Base-by-base conservation (phyloP, 2,329 filamentous ascomycete species). In the Talaromyces atroroseus region DNA sequence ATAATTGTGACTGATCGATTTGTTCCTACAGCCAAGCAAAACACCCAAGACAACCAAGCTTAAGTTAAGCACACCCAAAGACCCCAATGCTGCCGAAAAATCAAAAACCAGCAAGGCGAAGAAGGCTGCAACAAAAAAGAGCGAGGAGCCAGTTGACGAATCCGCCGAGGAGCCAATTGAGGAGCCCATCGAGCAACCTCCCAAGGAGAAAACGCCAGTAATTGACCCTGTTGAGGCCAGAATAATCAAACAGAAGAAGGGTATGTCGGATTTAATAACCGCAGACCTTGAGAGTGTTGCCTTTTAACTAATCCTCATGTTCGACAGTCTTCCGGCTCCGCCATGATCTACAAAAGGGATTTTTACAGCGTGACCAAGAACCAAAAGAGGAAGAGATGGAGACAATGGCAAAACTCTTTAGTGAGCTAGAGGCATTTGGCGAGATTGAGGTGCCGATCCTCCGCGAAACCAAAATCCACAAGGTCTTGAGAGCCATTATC, bases 381-480 rank as follows among this genome's bases (percentile, higher is more conserved):
- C 92, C 92, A n/a, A 88, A 92, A 72, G 89, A 90, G 64, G 85
- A 91, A 23, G 78, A 79, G 58, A 78, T 78, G 76, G 71, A 69
- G 0, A 62, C 67, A 34, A 76, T 78, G 73, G 73, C 73, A 10
- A 68, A 62, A 38, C 75, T 71, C 59, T 74, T 77, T 64, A 82
- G 80, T 29, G 90, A 95, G 71, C 82, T 99, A 5, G 94, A 99
- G 75, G 82, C 80, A 7, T 87, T 84, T 79, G 71, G 83, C 1
- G 89, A 95, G 62, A 82, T 97, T 4, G 92, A 97, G 70, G 90
- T 89, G 29, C 85, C 85, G 62, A 94, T 96, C 65, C 96, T 97
- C 66, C 85, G 89, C 61, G 80, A 78, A 14, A 99, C 94, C 60
- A 99, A 97, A 81, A 96, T 99, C 74, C 92, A 97, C 83, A 99